Evolutionary conservation across 352 stramenopile genomes (phyloP), one percentile per base, ranked within the genome.

Genomic region (Elongisporangium undulatum): DNA sequence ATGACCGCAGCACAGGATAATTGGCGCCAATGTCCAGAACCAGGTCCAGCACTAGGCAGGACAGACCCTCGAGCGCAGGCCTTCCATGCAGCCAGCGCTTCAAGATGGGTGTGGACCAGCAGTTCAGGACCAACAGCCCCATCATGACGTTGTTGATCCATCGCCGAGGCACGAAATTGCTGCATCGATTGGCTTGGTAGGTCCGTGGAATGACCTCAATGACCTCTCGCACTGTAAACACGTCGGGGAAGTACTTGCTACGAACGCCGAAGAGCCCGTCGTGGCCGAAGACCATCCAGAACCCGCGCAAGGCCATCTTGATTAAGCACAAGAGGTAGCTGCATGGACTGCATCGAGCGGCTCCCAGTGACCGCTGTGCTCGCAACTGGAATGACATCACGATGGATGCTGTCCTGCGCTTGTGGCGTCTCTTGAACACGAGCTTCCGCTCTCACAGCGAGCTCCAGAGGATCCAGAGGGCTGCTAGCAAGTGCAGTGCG

Each of bases 131-230:
- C 12, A 79, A 62, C 16, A 85, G 20, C 3, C n/a, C 51, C 12
- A 87, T 75, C 3, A 68, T 79, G 7, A 70, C 20, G 39, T 75
- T 67, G 53, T 89, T 89, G 53, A 85, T 71, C 75, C 74, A 85
- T 10, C 63, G 57, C 12, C 68, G 69, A 0, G 76, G 62, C 16
- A 89, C 67, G 0, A 75, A 50, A 1, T 67, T 51, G 38, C 76
- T 87, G 24, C 69, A 72, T 4, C 67, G 62, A 55, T 85, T 83
- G 7, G 71, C 66, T 38, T 83, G 76, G 2, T 65, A 39, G 0
- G 73, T 62, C 41, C 83, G 78, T 5, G 67, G 76, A 7, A 61
- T 59, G 50, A 85, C 68, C 52, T 86, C 74, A 1, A 86, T 16
- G 3, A 74, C 53, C 26, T 86, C 79, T 1, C 71, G 71, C 4